Percentiles rank a stretch among this genome's conserved stretches.
These are phyloP conservation scores for Choanephora cucurbitarum DNA, from an alignment of 371 early-diverging fungal species.

Conservation along the genomic window DNA sequence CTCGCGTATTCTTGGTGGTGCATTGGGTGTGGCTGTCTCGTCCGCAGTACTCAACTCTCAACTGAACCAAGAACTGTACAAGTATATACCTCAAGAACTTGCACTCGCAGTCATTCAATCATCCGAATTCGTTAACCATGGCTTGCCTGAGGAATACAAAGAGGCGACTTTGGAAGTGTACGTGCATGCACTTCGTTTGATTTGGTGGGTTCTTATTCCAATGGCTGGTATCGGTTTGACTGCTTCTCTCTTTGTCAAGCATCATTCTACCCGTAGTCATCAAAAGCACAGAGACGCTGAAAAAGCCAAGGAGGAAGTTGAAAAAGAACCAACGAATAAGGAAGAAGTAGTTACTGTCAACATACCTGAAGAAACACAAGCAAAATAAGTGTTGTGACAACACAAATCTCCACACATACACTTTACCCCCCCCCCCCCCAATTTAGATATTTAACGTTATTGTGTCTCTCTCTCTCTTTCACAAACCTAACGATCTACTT, in stretches of 20 bases:
- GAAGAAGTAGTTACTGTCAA: background rate
- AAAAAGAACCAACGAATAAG: background rate
- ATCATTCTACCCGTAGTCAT: slow-evolving; percentile 17
- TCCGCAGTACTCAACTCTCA: slow-evolving; percentile 43
- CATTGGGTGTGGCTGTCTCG: slow-evolving; percentile 48
- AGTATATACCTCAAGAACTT: slow-evolving; percentile 29
- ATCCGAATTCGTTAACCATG: slow-evolving; percentile 39
- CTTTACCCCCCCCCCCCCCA: too few species aligned
- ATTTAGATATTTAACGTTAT: too few species aligned
- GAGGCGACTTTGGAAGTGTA: slow-evolving; percentile 25
- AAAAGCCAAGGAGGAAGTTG: background rate
- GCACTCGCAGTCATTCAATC: slow-evolving; percentile 27
- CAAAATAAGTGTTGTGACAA: too few species aligned
- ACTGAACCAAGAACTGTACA: slow-evolving; percentile 28
- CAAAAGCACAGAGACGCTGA: background rate
- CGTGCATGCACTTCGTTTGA: slow-evolving; percentile 28
- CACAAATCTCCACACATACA: too few species aligned
- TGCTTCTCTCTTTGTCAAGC: slow-evolving; percentile 23
- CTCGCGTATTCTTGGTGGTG: slow-evolving; percentile 49
- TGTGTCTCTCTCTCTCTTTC: too few species aligned
- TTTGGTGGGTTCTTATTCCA: slow-evolving; percentile 45
- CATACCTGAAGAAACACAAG: background rate
- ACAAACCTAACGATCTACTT: too few species aligned
- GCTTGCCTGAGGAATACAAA: slow-evolving; percentile 37
- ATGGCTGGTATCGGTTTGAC: slow-evolving; percentile 35